phyloP scores from a whole-genome alignment of 768 basidiomycete genomes.

The Pleurotus salmoneostramineus region DNA sequence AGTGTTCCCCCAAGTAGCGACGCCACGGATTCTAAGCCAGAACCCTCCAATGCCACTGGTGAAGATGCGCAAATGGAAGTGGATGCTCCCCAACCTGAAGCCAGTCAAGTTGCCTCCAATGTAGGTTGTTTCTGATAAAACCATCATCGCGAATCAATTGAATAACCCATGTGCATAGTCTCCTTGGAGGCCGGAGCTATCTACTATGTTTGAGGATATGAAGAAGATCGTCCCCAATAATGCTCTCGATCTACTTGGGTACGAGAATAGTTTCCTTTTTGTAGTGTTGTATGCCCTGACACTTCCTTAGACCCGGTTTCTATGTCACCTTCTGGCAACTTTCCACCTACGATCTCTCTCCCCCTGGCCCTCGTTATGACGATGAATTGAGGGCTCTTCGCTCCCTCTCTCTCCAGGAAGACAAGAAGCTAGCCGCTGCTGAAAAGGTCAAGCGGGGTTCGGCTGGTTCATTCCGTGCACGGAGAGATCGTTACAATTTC shows the following conservation, averaged over 20 bases:
- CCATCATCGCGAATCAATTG: background rate
- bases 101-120: conserved; percentile 27
- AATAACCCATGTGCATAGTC: conserved; percentile 33
- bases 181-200: conserved; percentile 79
- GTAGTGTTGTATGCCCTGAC: conserved; percentile 4
- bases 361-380: conserved; percentile 75
- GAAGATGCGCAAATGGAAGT: conserved; percentile 43
- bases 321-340: conserved; percentile 98
- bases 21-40: background rate
- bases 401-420: conserved; percentile 64
- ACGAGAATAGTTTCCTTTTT: conserved; percentile 21
- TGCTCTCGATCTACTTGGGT: conserved; percentile 71
- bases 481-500: conserved; percentile 63
- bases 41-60: too few relatives aligned
- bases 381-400: conserved; percentile 66
- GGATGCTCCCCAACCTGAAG: conserved; percentile 28
- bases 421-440: conserved; percentile 49
- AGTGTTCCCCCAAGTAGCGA: conserved; percentile 23
- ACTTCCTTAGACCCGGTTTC: conserved; percentile 69
- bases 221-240: conserved; percentile 66
- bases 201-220: conserved; percentile 71
- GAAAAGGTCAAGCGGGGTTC: conserved; percentile 58
- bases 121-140: conserved; percentile 22
- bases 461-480: conserved; percentile 53
- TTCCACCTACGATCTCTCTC: conserved; percentile 82